Conservation (phyloP, 495 filamentous ascomycete species). For the Tuber brumale region DNA sequence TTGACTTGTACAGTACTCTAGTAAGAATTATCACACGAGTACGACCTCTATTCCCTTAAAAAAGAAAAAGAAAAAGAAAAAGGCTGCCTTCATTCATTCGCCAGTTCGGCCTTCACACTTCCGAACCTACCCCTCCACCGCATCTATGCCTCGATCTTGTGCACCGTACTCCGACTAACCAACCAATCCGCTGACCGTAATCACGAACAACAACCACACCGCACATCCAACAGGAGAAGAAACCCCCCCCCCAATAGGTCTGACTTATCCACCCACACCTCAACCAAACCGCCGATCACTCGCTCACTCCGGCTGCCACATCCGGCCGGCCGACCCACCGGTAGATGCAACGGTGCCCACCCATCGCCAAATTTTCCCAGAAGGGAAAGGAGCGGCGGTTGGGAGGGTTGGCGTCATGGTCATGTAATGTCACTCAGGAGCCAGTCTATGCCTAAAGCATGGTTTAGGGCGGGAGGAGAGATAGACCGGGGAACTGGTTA, state of each 20-base stretch:
- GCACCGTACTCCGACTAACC: background rate
- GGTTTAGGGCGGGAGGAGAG: background rate
- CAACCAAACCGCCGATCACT: background rate
- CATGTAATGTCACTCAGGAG: background rate
- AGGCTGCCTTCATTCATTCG: background rate
- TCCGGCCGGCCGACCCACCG: background rate
- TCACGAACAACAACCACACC: background rate
- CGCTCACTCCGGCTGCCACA: background rate
- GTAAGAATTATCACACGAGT: background rate
- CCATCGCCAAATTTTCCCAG: background rate
- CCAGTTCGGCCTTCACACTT: background rate
- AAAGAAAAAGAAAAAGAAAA: background rate
- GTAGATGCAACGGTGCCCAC: background rate
- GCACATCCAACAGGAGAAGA: background rate
- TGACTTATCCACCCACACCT: background rate
- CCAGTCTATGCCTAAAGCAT: background rate
- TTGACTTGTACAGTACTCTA: background rate
- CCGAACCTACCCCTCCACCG: background rate
- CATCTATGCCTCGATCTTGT: background rate
- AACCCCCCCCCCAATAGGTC: too few relatives aligned
- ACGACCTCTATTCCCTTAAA: background rate
- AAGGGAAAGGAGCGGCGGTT: background rate
- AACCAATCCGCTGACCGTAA: background rate
- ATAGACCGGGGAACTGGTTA: background rate
- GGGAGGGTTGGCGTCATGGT: background rate